A percentile compares a stretch with the other conserved stretches of the same genome.
Conservation (phyloP, 495 filamentous ascomycete species). For the Aspergillus ellipticus region DNA sequence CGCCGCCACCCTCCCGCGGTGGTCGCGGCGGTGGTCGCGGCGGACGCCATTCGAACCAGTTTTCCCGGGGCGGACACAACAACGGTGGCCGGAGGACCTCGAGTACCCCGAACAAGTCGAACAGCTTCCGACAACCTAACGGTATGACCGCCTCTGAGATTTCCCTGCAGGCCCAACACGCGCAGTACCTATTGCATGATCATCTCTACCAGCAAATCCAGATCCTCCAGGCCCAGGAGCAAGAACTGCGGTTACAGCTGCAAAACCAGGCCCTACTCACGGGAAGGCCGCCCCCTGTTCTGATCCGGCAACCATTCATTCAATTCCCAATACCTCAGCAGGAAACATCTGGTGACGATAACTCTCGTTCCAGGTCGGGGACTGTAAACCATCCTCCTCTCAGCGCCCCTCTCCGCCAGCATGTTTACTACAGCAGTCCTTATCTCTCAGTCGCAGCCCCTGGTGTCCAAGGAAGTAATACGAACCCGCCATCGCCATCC, state of each 20-base stretch:
- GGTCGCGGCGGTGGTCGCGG: conserved; percentile 55
- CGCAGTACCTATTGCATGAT: conserved; percentile 52
- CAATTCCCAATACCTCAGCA: conserved; percentile 43
- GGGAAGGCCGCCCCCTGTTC: conserved; percentile 43
- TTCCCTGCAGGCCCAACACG: conserved; percentile 47
- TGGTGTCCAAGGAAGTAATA: conserved; percentile 47
- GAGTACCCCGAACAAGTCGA: conserved; percentile 44
- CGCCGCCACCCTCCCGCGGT: conserved; percentile 44
- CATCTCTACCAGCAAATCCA: conserved; percentile 62
- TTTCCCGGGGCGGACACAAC: conserved; percentile 34
- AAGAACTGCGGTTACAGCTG: conserved; percentile 57
- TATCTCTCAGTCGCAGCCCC: conserved; percentile 42
- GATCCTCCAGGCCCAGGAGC: conserved; percentile 61
- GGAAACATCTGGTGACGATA: conserved; percentile 36
- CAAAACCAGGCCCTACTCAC: conserved; percentile 56
- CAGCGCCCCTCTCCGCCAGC: conserved; percentile 42
- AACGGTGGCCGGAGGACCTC: conserved; percentile 55
- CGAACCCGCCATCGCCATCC: conserved; percentile 63
- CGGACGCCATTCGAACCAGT: conserved; percentile 50
- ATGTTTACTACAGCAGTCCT: conserved; percentile 45
- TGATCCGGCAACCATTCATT: conserved; percentile 46
- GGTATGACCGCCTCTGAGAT: conserved; percentile 36
- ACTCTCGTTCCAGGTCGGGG: conserved; percentile 38
- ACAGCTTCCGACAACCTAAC: conserved; percentile 32
- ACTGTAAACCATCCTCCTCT: conserved; percentile 48